Conservation (phyloP, 2,329 filamentous ascomycete genomes). For the Monosporascus sp. region DNA sequence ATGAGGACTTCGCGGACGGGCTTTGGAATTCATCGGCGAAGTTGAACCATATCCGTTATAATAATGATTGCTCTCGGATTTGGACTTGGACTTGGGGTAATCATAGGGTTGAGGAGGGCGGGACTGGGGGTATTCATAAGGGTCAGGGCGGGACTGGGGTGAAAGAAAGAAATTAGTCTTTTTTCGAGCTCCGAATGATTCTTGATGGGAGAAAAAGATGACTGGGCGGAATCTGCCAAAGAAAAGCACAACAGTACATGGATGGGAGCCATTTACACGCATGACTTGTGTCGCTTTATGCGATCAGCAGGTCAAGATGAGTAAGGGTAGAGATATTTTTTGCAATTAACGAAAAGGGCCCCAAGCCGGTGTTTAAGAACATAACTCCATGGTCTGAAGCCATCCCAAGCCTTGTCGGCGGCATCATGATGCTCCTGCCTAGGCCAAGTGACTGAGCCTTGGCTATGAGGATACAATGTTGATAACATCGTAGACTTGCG, state of each 20-base stretch:
- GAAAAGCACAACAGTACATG: not conserved
- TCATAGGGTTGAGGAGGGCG: conserved; percentile 41
- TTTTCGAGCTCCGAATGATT: not conserved
- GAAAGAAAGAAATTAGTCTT: conserved; percentile 5
- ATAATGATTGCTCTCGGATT: conserved; percentile 30
- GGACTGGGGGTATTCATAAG: conserved; percentile 32
- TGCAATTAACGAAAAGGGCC: not conserved
- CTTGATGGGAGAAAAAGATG: conserved; percentile 1
- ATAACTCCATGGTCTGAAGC: not conserved
- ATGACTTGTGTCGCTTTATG: not conserved
- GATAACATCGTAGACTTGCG: not conserved
- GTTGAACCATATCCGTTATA: conserved; percentile 27
- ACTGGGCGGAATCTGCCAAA: conserved; percentile 8
- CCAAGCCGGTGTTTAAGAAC: not conserved
- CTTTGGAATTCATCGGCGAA: conserved; percentile 24
- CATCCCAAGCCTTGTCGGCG: conserved; percentile 1
- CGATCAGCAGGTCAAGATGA: not conserved
- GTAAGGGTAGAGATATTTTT: not conserved
- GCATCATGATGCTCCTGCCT: not conserved
- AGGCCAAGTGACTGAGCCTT: not conserved
- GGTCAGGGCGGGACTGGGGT: conserved; percentile 32
- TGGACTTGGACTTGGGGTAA: conserved; percentile 20
- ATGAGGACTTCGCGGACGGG: conserved; percentile 22
- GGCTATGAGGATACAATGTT: not conserved
- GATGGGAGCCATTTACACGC: not conserved